These are phyloP conservation scores for Hirschioporus abietinus DNA, from an alignment of 768 basidiomycete species.

Conservation along the genomic window DNA sequence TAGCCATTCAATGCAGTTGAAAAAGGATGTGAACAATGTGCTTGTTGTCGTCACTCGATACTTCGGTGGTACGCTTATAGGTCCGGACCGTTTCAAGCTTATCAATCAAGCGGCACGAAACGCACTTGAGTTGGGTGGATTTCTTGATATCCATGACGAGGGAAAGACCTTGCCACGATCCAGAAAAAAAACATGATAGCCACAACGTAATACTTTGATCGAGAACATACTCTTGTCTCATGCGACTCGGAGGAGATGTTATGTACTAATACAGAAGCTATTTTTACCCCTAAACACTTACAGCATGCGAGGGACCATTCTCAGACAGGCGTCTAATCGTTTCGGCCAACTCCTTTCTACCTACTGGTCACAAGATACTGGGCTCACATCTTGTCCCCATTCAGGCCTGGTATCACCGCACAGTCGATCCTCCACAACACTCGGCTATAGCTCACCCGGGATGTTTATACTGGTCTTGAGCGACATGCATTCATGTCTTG, in stretches of 20 bases:
- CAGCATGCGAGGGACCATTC: background rate
- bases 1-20: slow-evolving; percentile 4
- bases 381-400: background rate
- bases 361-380: background rate
- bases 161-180: background rate
- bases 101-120: slow-evolving; percentile 95
- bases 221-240: no score
- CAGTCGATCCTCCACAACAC: background rate
- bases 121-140: slow-evolving; percentile 83
- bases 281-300: background rate
- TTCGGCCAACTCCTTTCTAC: background rate
- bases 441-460: background rate
- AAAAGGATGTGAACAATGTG: slow-evolving; percentile 74
- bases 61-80: slow-evolving; percentile 89
- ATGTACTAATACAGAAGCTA: background rate
- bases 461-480: no score
- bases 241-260: background rate
- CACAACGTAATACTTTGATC: background rate
- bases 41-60: slow-evolving; percentile 91
- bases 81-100: slow-evolving; percentile 84
- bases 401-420: background rate
- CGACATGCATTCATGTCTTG: no score
- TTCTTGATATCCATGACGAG: slow-evolving; percentile 53
- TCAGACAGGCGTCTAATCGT: background rate
- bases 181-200: slow-evolving; percentile 1